phyloP scores from a whole-genome alignment of 23 red algal genomes.

The Gracilariopsis chorda region DNA sequence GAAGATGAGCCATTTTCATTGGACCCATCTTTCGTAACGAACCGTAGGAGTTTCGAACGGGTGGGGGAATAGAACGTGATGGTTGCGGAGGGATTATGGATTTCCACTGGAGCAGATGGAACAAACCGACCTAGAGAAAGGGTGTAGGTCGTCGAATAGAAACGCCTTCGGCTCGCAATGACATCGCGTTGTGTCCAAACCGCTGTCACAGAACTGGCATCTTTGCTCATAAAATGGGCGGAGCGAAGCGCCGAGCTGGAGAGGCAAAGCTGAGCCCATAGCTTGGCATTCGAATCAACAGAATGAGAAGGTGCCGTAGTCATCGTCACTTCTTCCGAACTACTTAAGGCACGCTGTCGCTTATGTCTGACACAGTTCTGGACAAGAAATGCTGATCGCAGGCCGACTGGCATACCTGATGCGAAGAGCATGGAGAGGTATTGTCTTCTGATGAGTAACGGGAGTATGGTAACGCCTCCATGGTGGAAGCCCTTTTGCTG shows the following conservation, averaged over 20 bases:
- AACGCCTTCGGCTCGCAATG: slow-evolving; percentile 16
- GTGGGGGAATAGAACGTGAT: slow-evolving; percentile 13
- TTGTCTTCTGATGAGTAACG: too few relatives aligned
- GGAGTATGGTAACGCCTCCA: too few relatives aligned
- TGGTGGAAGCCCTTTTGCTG: too few relatives aligned
- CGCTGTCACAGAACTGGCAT: not conserved
- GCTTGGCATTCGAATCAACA: slow-evolving; percentile 21
- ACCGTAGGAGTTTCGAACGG: not conserved
- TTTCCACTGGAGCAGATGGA: slow-evolving; percentile 23
- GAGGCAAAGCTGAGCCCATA: slow-evolving; percentile 48
- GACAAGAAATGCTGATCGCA: too few relatives aligned
- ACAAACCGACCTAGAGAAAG: not conserved
- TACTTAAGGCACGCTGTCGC: too few relatives aligned
- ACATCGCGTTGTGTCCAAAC: slow-evolving; percentile 58
- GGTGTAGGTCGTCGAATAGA: slow-evolving; percentile 31
- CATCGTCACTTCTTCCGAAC: not conserved
- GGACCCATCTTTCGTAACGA: not conserved
- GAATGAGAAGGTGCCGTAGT: not conserved
- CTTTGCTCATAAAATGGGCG: not conserved
- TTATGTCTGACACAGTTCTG: too few relatives aligned
- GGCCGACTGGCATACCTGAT: too few relatives aligned
- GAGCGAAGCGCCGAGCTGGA: not conserved
- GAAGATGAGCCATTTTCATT: not conserved
- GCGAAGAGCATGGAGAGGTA: too few relatives aligned
- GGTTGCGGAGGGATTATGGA: not conserved